phyloP scores from a whole-genome alignment of 768 basidiomycete species.

The Suillus placidus region DNA sequence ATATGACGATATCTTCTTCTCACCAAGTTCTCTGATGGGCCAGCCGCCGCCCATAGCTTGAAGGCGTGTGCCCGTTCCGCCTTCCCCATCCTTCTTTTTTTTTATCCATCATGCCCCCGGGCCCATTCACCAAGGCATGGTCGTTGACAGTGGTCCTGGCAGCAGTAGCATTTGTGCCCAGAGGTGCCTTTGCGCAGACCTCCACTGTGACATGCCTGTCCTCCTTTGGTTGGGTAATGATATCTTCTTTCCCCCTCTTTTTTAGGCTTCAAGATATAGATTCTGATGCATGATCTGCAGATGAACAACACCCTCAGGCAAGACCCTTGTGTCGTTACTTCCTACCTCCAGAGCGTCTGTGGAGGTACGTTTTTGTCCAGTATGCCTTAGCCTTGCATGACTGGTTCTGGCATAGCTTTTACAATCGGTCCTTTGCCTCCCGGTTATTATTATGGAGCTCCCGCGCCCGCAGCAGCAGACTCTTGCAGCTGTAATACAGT shows the following conservation, averaged over 20 bases:
- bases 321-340: conserved; percentile 48
- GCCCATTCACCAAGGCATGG: conserved; percentile 12
- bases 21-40: too few species aligned
- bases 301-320: conserved; percentile 48
- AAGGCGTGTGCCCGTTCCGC: not conserved
- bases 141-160: conserved; percentile 20
- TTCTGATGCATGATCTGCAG: conserved; percentile 14
- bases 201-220: conserved; percentile 24
- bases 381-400: conserved; percentile 9
- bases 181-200: conserved; percentile 24
- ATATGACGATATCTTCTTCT: too few species aligned
- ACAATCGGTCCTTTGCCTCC: conserved; percentile 40
- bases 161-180: conserved; percentile 21
- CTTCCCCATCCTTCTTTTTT: conserved; percentile 1
- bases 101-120: conserved; percentile 15
- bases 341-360: conserved; percentile 46
- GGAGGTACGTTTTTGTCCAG: conserved; percentile 38
- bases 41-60: not conserved
- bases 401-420: conserved; percentile 35
- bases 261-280: not conserved
- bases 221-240: conserved; percentile 31
- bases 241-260: not conserved
- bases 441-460: conserved; percentile 29
- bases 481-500: conserved; percentile 59
- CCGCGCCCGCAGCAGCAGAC: conserved; percentile 33